phyloP scores from a whole-genome alignment of 805 yeast genomes.

The Phaffomyces antillensis region DNA sequence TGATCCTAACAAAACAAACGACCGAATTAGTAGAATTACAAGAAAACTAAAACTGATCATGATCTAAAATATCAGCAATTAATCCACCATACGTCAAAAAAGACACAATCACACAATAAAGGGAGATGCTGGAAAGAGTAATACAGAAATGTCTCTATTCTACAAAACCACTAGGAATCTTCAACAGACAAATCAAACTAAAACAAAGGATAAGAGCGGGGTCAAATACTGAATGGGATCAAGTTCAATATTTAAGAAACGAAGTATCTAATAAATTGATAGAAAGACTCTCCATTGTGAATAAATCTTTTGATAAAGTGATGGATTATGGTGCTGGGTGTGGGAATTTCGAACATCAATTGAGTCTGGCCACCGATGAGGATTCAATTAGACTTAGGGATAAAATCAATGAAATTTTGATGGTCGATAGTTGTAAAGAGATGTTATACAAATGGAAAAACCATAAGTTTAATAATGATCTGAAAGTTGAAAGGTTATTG shows the following conservation, averaged over 20 bases:
- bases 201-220: constrained; percentile 52
- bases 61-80: no score
- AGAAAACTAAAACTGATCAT: no score
- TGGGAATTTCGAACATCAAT: constrained; percentile 48
- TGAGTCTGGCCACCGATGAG: constrained; percentile 28
- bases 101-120: no score
- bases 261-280: constrained; percentile 69
- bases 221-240: constrained; percentile 38
- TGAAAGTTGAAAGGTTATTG: constrained; percentile 43
- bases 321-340: constrained; percentile 71
- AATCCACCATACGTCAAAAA: no score
- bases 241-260: constrained; percentile 66
- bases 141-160: no score
- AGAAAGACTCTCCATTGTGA: constrained; percentile 68
- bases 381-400: constrained; percentile 47
- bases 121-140: no score
- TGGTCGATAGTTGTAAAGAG: constrained; percentile 58
- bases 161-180: no score
- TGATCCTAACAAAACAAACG: no score
- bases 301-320: constrained; percentile 51
- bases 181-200: constrained; percentile 35
- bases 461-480: constrained; percentile 29
- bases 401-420: constrained; percentile 45
- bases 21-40: no score
- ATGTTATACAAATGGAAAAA: constrained; percentile 48